Evolutionary conservation across 176 grass and related monocot genomes (phyloP).

Genomic region (Avena sativa): DNA sequence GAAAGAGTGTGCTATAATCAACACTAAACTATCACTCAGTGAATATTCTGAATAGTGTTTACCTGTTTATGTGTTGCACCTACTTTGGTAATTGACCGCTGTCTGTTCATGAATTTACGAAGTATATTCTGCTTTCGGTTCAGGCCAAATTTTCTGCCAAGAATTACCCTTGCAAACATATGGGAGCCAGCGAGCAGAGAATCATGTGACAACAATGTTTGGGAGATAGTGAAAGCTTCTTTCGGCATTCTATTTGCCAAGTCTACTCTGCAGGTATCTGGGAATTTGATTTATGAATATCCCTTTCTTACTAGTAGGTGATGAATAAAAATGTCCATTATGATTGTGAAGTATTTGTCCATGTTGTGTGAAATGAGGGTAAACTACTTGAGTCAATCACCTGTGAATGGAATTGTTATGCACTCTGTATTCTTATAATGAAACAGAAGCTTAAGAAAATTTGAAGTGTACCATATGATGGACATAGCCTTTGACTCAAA

Average conservation of each 20-base stretch:
- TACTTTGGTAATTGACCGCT: too few species aligned
- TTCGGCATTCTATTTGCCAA: conserved; percentile 70
- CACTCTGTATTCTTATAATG: background rate
- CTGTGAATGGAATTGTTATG: background rate
- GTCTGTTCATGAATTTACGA: too few species aligned
- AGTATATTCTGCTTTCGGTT: background rate
- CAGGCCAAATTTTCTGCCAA: conserved; percentile 89
- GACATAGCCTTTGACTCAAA: background rate
- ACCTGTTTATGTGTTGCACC: too few species aligned
- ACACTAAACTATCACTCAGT: too few species aligned
- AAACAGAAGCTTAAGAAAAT: background rate
- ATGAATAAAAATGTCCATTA: background rate
- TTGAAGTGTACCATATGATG: conserved; percentile 23
- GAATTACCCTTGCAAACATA: conserved; percentile 91
- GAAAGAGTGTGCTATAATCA: too few species aligned
- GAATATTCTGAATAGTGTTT: too few species aligned
- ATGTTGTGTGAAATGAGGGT: background rate
- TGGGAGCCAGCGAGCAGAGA: conserved; percentile 92
- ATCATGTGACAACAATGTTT: conserved; percentile 74
- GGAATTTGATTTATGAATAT: conserved; percentile 5
- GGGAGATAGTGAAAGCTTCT: conserved; percentile 83
- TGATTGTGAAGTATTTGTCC: background rate
- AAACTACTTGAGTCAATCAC: background rate
- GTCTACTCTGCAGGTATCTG: conserved; percentile 85
- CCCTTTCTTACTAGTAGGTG: conserved; percentile 27